These are phyloP conservation scores for Vigna angularis DNA, from an alignment of 306 rosid genomes.

Conservation along the genomic window DNA sequence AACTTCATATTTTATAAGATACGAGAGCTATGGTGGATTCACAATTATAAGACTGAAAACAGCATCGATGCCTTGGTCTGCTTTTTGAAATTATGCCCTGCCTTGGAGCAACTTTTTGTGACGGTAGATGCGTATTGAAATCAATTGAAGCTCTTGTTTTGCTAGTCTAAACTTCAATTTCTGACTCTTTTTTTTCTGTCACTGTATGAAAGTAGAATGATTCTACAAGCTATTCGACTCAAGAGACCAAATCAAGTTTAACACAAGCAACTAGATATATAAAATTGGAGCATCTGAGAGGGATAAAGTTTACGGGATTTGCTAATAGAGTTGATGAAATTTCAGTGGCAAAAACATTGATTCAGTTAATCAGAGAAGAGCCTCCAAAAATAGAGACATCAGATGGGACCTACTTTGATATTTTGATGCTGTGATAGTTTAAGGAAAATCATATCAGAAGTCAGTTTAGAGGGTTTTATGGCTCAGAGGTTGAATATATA, in stretches of 20 bases:
- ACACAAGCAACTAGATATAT: conserved; percentile 36
- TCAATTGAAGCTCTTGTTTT: neutral
- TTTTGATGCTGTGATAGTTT: neutral
- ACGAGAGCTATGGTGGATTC: conserved; percentile 78
- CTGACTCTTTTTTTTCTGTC: neutral
- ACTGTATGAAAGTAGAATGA: conserved; percentile 58
- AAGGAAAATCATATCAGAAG: too few relatives aligned
- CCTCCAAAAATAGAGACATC: conserved; percentile 51
- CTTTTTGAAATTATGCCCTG: conserved; percentile 73
- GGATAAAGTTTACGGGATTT: conserved; percentile 61
- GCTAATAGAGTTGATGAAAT: conserved; percentile 48
- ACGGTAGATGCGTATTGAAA: conserved; percentile 43
- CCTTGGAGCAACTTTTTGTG: conserved; percentile 62
- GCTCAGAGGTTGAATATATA: too few relatives aligned
- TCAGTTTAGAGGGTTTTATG: too few relatives aligned
- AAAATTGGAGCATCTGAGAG: conserved; percentile 53
- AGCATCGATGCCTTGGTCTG: conserved; percentile 54
- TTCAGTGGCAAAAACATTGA: conserved; percentile 43
- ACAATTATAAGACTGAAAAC: conserved; percentile 46
- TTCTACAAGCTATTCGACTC: conserved; percentile 42
- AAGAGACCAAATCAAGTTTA: conserved; percentile 26
- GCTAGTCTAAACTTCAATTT: neutral
- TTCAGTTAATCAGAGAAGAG: conserved; percentile 42
- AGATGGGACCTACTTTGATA: conserved; percentile 45
- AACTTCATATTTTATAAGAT: conserved; percentile 72